Conservation (phyloP, 345 rosid species). For the Salix brachista region DNA sequence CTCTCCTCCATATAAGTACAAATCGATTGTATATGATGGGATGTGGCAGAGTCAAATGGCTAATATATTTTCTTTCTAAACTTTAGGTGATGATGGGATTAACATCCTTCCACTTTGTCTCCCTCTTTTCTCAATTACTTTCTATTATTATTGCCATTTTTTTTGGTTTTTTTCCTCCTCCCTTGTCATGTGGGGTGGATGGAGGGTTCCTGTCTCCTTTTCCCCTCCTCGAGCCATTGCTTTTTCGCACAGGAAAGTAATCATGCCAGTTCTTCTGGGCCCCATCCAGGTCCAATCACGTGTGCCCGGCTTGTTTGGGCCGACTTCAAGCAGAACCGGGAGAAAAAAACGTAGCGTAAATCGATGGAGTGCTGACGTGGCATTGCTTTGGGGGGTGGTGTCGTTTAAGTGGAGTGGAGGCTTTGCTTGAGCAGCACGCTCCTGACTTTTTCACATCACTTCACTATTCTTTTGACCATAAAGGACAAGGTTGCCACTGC, state of each 20-base stretch:
- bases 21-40: conserved; percentile 54
- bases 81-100: conserved; percentile 80
- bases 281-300: conserved; percentile 45
- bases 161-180: neutral
- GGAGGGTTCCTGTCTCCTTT: conserved; percentile 44
- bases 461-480: conserved; percentile 34
- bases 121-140: conserved; percentile 24
- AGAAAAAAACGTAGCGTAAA: conserved; percentile 33
- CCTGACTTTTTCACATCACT: conserved; percentile 5
- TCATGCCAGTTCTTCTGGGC: conserved; percentile 40
- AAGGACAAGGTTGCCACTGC: neutral
- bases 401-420: conserved; percentile 44
- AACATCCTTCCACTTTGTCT: conserved; percentile 97
- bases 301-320: conserved; percentile 46
- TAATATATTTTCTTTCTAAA: conserved; percentile 23
- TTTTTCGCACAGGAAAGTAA: conserved; percentile 53
- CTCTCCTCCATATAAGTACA: conserved; percentile 25
- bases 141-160: neutral
- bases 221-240: conserved; percentile 31
- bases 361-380: conserved; percentile 37
- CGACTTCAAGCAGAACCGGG: conserved; percentile 3
- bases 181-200: conserved; percentile 16
- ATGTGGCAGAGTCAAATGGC: conserved; percentile 48
- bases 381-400: conserved; percentile 35
- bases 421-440: conserved; percentile 47